Base-by-base conservation (phyloP, 495 filamentous ascomycete species). In the Xylaria longipes region DNA sequence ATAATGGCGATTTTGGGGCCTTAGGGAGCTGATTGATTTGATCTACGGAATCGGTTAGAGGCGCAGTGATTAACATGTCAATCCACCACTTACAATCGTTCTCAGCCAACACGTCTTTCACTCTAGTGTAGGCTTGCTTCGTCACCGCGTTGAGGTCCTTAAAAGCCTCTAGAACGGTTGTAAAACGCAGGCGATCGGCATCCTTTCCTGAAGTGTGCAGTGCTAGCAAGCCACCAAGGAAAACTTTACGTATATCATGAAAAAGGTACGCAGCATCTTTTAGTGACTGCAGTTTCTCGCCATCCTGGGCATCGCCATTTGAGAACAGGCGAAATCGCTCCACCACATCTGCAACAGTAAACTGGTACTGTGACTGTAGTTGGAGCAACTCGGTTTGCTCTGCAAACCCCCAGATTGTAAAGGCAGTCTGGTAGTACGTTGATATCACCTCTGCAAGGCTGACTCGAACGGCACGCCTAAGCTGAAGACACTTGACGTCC, bases 171-270 rank as follows among this genome's bases (percentile, higher is more conserved):
- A 92, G 87, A 12, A 93, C 93, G 39, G 87, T 86, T 39, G 90
- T 88, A 93, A 97, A 99, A 73, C 91, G 86, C 48, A 87, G 73
- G 75, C 94, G 93, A 80, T 98, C 96, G 2, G 87, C 86, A 65
- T 91, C 91, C 27, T 92, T 90, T 15, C 94, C 94, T 69, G 93
- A 91, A n/a, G 94, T 94, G 74, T 95, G 91, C 20, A 97, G 86
- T 9, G 96, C 93, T 66, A 99, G 84, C 43, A 99, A 84, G 41
- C 91, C 93, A 79, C 95, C 97, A 0, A 98, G 80, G 48, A 96
- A 89, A 68, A 97, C 87, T 78, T 95, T 94, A 69, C 95, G 87
- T 41, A 93, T 86, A 29, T 90, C 92, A 74, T 94, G 91, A 37
- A 97, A 87, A 65, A 94, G 89, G 69, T 93, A 90, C 54, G 95